phyloP scores from a whole-genome alignment of 441 rosid genomes.

The Brassica hybrid region DNA sequence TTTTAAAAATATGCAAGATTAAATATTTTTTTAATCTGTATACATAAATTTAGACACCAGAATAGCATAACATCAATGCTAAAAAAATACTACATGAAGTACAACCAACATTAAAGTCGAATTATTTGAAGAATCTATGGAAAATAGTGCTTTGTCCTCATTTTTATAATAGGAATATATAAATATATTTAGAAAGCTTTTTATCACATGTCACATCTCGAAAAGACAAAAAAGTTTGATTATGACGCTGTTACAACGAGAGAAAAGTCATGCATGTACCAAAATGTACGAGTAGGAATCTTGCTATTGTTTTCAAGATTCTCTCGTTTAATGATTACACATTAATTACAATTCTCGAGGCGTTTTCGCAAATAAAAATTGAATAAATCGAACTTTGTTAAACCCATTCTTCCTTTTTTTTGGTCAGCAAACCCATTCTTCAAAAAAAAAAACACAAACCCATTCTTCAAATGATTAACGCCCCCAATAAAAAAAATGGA shows the following conservation, averaged over 20 bases:
- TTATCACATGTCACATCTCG: slow-evolving; percentile 31
- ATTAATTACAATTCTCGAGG: slow-evolving; percentile 17
- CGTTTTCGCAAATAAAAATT: slow-evolving; percentile 4
- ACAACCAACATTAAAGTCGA: too few species aligned
- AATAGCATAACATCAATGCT: too few species aligned
- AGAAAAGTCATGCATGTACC: slow-evolving; percentile 39
- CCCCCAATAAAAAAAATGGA: background rate
- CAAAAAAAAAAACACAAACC: too few species aligned
- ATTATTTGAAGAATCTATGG: slow-evolving; percentile 8
- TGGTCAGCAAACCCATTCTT: too few species aligned
- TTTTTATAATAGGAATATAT: background rate
- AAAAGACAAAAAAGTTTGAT: slow-evolving; percentile 23
- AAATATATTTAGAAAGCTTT: background rate
- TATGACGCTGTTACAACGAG: slow-evolving; percentile 10
- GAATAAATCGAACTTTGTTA: slow-evolving; percentile 20
- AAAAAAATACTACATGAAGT: too few species aligned
- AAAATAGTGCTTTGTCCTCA: background rate
- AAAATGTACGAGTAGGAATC: slow-evolving; percentile 38
- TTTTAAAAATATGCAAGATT: too few species aligned
- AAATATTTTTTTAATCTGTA: too few species aligned
- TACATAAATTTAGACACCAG: too few species aligned
- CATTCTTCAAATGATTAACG: slow-evolving; percentile 27
- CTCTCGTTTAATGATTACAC: slow-evolving; percentile 17
- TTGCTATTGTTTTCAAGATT: slow-evolving; percentile 10
- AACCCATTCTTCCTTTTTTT: slow-evolving; percentile 7